Percentiles rank a stretch among this genome's conserved stretches.
Evolutionary conservation across 768 basidiomycete species (phyloP).

Genomic region (Chlorophyllum brunneum): DNA sequence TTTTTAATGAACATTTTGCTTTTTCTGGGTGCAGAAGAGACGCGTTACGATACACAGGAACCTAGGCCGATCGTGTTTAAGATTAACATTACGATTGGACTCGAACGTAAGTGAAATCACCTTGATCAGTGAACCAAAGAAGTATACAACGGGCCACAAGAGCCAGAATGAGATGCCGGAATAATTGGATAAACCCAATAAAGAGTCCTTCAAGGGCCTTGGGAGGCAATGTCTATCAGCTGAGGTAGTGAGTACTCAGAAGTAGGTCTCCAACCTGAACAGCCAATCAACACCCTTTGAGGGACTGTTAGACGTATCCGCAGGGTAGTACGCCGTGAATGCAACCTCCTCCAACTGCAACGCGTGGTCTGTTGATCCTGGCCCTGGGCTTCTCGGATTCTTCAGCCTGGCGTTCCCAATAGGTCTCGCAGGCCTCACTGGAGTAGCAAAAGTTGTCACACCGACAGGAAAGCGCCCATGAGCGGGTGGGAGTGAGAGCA

Average conservation of each 20-base stretch:
- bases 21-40: constrained; percentile 41
- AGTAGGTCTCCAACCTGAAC: constrained; percentile 37
- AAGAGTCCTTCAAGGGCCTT: constrained; percentile 43
- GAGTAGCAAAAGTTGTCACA: constrained; percentile 52
- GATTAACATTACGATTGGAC: not conserved
- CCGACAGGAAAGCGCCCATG: constrained; percentile 54
- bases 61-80: constrained; percentile 27
- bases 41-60: constrained; percentile 54
- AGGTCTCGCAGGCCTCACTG: constrained; percentile 32
- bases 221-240: not conserved
- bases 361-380: constrained; percentile 33
- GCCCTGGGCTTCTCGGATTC: constrained; percentile 15
- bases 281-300: constrained; percentile 54
- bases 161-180: constrained; percentile 42
- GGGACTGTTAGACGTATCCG: constrained; percentile 29
- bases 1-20: not conserved
- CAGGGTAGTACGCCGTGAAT: constrained; percentile 66
- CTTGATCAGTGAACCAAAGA: constrained; percentile 47
- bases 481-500: constrained; percentile 42
- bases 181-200: constrained; percentile 47
- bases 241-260: not conserved
- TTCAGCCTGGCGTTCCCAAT: constrained; percentile 41
- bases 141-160: constrained; percentile 46
- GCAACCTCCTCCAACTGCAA: constrained; percentile 57
- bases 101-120: constrained; percentile 22